Percentiles rank a stretch among this genome's conserved stretches.
These are phyloP conservation scores for Xerophyta viscosa DNA, from an alignment of 106 monocot species.

Conservation along the genomic window DNA sequence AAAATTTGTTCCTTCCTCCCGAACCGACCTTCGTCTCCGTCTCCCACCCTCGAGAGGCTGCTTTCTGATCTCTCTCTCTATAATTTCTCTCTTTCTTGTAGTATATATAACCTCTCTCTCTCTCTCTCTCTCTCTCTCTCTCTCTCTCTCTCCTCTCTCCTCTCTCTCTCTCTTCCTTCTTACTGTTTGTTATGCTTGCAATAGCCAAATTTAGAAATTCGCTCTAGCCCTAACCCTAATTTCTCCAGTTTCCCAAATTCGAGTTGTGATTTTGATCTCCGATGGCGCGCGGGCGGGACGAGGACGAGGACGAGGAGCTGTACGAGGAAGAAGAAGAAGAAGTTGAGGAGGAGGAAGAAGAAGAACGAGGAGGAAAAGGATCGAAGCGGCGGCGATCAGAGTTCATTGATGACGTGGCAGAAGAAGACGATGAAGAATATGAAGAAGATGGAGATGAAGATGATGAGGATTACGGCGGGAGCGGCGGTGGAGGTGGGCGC, in stretches of 20 bases:
- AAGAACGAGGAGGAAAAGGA: slow-evolving; percentile 9
- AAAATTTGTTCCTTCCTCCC: too few relatives aligned
- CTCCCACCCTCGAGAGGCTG: too few relatives aligned
- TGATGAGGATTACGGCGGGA: slow-evolving; percentile 21
- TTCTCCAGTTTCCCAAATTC: background rate
- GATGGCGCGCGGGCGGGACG: slow-evolving; percentile 37
- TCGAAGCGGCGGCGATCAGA: slow-evolving; percentile 43
- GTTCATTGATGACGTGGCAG: slow-evolving; percentile 76
- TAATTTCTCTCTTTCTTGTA: background rate
- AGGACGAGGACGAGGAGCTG: slow-evolving; percentile 17
- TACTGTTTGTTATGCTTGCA: too few relatives aligned
- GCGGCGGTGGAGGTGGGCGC: slow-evolving; percentile 10
- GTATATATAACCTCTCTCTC: too few relatives aligned
- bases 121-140: background rate
- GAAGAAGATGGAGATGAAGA: slow-evolving; percentile 74
- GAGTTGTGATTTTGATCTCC: background rate
- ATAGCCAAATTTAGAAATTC: too few relatives aligned
- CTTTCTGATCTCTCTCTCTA: too few relatives aligned
- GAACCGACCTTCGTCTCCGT: too few relatives aligned
- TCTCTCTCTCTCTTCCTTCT: slow-evolving; percentile 1
- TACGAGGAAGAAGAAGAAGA: slow-evolving; percentile 32
- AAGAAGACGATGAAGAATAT: slow-evolving; percentile 67
- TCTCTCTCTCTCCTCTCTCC: background rate
- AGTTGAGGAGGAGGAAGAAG: slow-evolving; percentile 33
- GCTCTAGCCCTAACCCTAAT: background rate